Evolutionary conservation across 441 rosid genomes (phyloP).

Genomic region (Gossypium gossypioides): DNA sequence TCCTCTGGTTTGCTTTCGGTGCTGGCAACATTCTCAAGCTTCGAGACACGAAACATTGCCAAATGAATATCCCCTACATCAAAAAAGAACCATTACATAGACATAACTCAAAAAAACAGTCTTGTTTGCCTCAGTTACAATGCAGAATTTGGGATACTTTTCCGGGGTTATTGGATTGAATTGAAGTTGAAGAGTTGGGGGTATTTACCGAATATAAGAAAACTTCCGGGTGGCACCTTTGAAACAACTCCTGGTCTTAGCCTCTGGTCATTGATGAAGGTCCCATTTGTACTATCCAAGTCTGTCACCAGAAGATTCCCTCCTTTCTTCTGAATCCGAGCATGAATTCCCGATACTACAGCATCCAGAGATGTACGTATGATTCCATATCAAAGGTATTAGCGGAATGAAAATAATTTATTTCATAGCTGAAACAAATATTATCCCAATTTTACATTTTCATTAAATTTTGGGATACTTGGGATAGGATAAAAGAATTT

Average conservation of each 20-base stretch:
- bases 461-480: too few relatives aligned
- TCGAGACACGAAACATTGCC: conserved; percentile 60
- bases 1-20: conserved; percentile 24
- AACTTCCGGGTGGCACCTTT: conserved; percentile 45
- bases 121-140: background rate
- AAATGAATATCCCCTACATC: conserved; percentile 53
- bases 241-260: conserved; percentile 56
- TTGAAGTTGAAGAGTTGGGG: background rate
- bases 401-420: background rate
- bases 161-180: background rate
- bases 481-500: too few relatives aligned
- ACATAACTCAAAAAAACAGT: background rate
- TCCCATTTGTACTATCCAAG: conserved; percentile 78
- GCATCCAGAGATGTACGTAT: background rate
- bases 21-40: conserved; percentile 32
- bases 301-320: conserved; percentile 56
- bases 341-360: conserved; percentile 72
- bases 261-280: conserved; percentile 54
- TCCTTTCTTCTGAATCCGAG: conserved; percentile 55
- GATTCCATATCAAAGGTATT: background rate
- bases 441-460: too few relatives aligned
- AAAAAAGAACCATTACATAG: background rate
- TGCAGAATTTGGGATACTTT: background rate
- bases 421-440: background rate
- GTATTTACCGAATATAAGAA: conserved; percentile 54